These are phyloP conservation scores for Linnemannia zychae DNA, from an alignment of 192 early-diverging fungal genomes.

Conservation along the genomic window DNA sequence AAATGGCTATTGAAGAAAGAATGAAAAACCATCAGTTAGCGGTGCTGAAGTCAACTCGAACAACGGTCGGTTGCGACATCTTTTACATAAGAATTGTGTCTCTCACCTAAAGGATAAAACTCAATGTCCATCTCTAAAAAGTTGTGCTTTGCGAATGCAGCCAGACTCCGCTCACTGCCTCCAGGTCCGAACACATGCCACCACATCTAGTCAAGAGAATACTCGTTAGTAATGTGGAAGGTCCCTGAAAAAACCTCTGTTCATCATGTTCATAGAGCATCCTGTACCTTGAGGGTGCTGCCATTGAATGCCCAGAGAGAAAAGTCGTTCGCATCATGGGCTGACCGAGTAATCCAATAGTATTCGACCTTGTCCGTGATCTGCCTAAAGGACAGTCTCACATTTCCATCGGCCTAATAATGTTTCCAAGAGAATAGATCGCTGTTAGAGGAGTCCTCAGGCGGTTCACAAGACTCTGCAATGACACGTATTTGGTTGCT, in stretches of 20 bases:
- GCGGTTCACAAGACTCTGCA: not conserved
- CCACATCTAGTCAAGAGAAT: conserved; percentile 36
- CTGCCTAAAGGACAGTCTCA: conserved; percentile 48
- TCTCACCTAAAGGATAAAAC: conserved; percentile 84
- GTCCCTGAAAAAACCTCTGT: no score
- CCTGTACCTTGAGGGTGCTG: conserved; percentile 68
- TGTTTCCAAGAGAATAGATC: no score
- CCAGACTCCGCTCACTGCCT: conserved; percentile 35
- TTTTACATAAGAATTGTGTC: not conserved
- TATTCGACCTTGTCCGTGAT: conserved; percentile 77
- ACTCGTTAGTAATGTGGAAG: no score
- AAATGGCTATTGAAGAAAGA: conserved; percentile 66
- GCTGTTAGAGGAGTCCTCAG: no score
- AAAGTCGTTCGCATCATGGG: conserved; percentile 65
- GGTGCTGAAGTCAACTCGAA: not conserved
- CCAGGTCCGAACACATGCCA: conserved; percentile 51
- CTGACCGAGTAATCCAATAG: conserved; percentile 78
- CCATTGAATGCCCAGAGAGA: conserved; percentile 84
- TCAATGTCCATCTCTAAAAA: conserved; percentile 73
- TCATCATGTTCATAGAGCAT: not conserved
- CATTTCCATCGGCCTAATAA: conserved; percentile 45
- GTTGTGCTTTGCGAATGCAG: conserved; percentile 50
- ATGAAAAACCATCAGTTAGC: conserved; percentile 5
- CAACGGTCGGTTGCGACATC: not conserved
- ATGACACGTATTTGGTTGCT: not conserved